A percentile compares a stretch with the other conserved stretches of the same genome.
Conservation (phyloP, 129 eudicot species). For the Lonicera japonica region DNA sequence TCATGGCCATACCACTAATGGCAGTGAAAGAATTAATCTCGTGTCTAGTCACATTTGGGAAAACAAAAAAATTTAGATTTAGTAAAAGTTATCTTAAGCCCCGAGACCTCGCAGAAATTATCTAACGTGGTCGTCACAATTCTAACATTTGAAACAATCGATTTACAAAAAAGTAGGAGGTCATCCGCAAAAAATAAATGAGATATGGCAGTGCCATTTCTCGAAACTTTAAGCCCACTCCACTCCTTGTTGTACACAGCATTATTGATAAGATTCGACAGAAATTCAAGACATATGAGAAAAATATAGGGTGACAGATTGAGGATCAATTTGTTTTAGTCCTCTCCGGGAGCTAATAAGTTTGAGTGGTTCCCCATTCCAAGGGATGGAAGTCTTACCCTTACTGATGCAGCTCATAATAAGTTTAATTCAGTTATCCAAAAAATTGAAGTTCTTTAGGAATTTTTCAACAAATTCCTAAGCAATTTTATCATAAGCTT, state of each 20-base stretch:
- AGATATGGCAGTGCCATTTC: too few species aligned
- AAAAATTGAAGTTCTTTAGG: background rate
- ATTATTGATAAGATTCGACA: background rate
- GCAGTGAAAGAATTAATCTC: background rate
- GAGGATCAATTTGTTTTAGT: too few species aligned
- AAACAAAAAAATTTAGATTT: background rate
- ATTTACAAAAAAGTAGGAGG: background rate
- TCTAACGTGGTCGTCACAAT: background rate
- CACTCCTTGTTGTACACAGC: background rate
- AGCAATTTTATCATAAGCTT: background rate
- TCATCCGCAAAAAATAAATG: background rate
- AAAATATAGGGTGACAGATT: background rate
- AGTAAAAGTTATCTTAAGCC: background rate
- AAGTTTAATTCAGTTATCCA: background rate
- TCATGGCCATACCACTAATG: background rate
- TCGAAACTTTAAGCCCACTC: too few species aligned
- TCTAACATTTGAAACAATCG: too few species aligned
- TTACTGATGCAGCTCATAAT: background rate
- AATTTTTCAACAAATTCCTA: background rate
- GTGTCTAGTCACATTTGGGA: background rate
- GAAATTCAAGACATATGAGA: background rate
- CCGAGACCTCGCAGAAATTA: background rate
- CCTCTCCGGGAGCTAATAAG: background rate
- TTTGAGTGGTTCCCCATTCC: background rate
- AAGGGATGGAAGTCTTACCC: background rate